phyloP scores from a whole-genome alignment of 306 rosid genomes.

The Prinsepia uniflora region DNA sequence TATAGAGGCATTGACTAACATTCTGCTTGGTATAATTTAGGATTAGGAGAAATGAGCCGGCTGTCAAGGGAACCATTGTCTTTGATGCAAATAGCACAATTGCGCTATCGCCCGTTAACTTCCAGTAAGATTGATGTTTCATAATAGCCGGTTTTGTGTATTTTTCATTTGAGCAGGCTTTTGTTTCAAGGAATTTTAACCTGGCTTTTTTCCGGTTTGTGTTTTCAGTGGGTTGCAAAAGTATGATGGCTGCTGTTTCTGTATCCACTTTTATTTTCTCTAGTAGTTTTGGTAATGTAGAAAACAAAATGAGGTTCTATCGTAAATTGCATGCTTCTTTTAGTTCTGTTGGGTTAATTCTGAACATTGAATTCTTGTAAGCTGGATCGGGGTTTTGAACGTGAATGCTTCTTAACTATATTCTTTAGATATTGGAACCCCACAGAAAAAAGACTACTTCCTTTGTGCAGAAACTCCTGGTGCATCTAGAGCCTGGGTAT shows the following conservation, averaged over 20 bases:
- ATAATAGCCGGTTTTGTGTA: constrained; percentile 5
- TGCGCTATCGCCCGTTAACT: constrained; percentile 86
- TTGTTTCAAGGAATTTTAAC: constrained; percentile 19
- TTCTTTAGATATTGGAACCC: constrained; percentile 80
- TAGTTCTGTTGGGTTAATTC: too few species aligned
- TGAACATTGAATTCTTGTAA: neutral
- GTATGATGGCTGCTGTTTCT: constrained; percentile 96
- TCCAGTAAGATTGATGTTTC: constrained; percentile 63
- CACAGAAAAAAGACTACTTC: constrained; percentile 93
- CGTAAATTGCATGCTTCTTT: neutral
- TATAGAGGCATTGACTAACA: neutral
- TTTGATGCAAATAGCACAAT: constrained; percentile 93
- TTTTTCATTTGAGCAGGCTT: constrained; percentile 10
- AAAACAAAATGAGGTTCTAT: neutral
- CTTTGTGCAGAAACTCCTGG: constrained; percentile 98
- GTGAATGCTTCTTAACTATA: constrained; percentile 40
- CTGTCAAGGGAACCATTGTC: constrained; percentile 73
- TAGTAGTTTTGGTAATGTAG: constrained; percentile 6
- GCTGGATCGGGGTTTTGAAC: constrained; percentile 10
- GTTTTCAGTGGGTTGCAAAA: constrained; percentile 72
- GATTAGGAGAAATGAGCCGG: constrained; percentile 82
- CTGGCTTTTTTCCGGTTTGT: constrained; percentile 12
- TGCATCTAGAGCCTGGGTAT: constrained; percentile 98
- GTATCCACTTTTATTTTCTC: constrained; percentile 57
- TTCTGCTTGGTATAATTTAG: constrained; percentile 38